Evolutionary conservation across 495 filamentous ascomycete species (phyloP).

Genomic region (Neurospora pannonica): DNA sequence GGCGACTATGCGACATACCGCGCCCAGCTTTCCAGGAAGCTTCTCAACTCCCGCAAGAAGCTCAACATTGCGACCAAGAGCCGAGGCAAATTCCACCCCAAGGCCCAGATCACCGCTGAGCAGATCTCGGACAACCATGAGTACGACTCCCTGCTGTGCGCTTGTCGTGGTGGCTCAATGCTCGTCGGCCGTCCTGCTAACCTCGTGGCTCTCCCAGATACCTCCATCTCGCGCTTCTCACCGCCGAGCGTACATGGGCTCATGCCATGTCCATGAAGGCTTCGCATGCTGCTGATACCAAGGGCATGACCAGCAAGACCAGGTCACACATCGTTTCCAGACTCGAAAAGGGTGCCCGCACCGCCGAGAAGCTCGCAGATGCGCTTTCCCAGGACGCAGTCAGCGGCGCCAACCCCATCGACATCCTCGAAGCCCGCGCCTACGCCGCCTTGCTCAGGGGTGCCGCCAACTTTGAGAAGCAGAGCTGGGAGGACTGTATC

Average conservation of each 20-base stretch:
- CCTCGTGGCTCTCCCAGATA: constrained; percentile 42
- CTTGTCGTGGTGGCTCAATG: neutral
- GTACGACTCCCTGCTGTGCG: constrained; percentile 37
- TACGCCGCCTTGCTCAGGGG: constrained; percentile 70
- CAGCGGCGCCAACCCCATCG: constrained; percentile 56
- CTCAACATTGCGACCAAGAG: constrained; percentile 72
- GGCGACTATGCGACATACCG: constrained; percentile 87
- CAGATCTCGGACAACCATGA: constrained; percentile 69
- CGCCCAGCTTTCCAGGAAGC: constrained; percentile 64
- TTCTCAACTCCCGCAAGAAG: constrained; percentile 77
- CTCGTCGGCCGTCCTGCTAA: neutral
- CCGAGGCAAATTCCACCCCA: constrained; percentile 72
- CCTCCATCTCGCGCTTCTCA: constrained; percentile 69
- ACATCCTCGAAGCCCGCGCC: constrained; percentile 78
- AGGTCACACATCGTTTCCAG: constrained; percentile 82
- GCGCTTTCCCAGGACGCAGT: constrained; percentile 48
- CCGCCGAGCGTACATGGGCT: constrained; percentile 89
- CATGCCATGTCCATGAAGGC: constrained; percentile 93
- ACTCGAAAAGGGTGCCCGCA: constrained; percentile 64
- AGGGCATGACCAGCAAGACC: constrained; percentile 67
- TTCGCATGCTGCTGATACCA: constrained; percentile 64
- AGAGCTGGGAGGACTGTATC: constrained; percentile 73
- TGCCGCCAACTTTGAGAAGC: constrained; percentile 72
- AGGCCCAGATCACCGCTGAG: constrained; percentile 60
- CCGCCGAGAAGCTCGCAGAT: constrained; percentile 57